phyloP scores from a whole-genome alignment of 768 basidiomycete genomes.

The Mycena pura region DNA sequence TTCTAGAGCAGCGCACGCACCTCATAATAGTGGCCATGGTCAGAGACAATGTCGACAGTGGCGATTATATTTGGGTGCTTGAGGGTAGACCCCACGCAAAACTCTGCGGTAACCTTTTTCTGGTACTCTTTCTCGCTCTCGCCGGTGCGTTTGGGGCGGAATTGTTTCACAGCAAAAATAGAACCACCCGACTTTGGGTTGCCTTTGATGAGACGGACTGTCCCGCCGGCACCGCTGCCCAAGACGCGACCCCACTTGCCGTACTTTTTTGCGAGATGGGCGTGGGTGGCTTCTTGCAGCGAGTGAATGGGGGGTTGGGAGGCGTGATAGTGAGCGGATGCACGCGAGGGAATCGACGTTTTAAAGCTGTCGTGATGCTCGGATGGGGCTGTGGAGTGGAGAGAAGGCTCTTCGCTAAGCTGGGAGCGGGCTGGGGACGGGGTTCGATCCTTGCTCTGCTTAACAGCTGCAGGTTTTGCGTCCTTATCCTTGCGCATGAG shows the following conservation, averaged over 20 bases:
- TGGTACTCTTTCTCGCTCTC: conserved; percentile 98
- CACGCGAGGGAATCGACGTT: conserved; percentile 30
- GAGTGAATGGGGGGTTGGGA: conserved; percentile 51
- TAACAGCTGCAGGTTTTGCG: conserved; percentile 32
- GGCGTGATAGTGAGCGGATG: conserved; percentile 14
- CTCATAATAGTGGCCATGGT: conserved; percentile 99
- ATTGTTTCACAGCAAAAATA: conserved; percentile 97
- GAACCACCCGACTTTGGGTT: conserved; percentile 79
- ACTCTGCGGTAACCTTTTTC: conserved; percentile 99
- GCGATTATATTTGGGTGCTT: conserved; percentile 97
- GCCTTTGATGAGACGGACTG: conserved; percentile 94
- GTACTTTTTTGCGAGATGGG: conserved; percentile 97
- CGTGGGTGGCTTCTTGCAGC: conserved; percentile 83
- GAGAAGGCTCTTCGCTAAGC: conserved; percentile 34
- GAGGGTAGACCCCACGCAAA: conserved; percentile 94
- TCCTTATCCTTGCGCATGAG: conserved; percentile 39
- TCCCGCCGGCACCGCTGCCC: conserved; percentile 97
- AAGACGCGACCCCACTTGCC: conserved; percentile 98
- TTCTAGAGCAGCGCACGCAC: conserved; percentile 56
- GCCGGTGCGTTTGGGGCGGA: conserved; percentile 85
- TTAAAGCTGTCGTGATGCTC: conserved; percentile 29
- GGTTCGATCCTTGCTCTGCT: conserved; percentile 54
- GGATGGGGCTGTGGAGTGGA: conserved; percentile 31
- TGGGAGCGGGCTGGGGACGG: conserved; percentile 39
- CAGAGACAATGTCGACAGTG: conserved; percentile 97